Evolutionary conservation across 805 yeast species (phyloP), one percentile per base, ranked within the genome.

Genomic region (Barnettozyma wickerhamii): DNA sequence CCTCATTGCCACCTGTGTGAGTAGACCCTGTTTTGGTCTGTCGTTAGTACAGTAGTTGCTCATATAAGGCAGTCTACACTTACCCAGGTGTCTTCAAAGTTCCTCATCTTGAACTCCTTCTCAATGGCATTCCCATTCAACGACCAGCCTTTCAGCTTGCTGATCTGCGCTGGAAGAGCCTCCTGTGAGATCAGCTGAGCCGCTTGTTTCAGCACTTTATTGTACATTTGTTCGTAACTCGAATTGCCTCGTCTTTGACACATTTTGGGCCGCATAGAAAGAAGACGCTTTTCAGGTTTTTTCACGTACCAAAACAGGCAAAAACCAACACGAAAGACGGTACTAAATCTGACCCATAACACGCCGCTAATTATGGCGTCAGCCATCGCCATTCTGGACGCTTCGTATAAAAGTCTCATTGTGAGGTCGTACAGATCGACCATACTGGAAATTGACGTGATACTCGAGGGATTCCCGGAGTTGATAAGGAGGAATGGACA

Each of bases 31-130:
- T n/a, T 5, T 9, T 15, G 7, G 40, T 32, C 13, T 21, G 10
- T 7, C 3, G 23, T 24, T 14, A 37, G 30, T 20, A 18, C 27
- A 31, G n/a, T 17, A 31, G n/a, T 13, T 6, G 7, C 31, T 29
- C 26, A 23, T 12, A 23, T 23, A 23, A 12, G 26, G 12, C 26
- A 23, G 26, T 12, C 3, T 18, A 12, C 14, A 40, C 53, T 24
- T 9, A 74, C 64, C 88, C 90, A 81, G 0, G 91, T 80, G 31
- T 71, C 71, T 44, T 77, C 79, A 53, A 73, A 84, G 35, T 69
- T 66, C 39, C 59, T 65, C 46, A 84, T 71, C 20, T 56, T 59
- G 48, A 68, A 67, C 15, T 66, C 56, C 24, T 71, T 64, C 13
- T 54, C 50, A 13, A 76, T 37, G 4, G 38, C 10, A 9, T 43